Conservation (phyloP, 164 flowering plant species). For the Platanus orientalis region DNA sequence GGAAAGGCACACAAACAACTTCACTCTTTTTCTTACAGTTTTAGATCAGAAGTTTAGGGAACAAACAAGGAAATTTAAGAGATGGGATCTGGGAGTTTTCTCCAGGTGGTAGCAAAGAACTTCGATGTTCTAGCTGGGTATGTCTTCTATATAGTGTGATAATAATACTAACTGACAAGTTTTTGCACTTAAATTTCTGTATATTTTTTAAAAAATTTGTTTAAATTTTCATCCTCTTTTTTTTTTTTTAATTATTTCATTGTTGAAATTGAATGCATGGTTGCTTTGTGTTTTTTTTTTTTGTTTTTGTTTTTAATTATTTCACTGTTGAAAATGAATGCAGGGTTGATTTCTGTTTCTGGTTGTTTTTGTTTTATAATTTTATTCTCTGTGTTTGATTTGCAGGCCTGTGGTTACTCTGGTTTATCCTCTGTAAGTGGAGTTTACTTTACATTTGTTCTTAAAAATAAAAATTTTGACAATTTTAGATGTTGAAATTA, state of each 20-base stretch:
- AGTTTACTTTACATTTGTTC: not conserved
- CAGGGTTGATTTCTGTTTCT: too few species aligned
- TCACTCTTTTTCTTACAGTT: too few species aligned
- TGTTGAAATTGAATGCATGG: not conserved
- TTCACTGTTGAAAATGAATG: not conserved
- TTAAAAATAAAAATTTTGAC: not conserved
- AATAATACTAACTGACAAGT: not conserved
- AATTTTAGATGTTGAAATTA: not conserved
- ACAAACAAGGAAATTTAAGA: not conserved
- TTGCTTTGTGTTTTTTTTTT: not conserved
- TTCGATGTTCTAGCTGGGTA: slow-evolving; percentile 89
- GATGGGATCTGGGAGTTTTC: slow-evolving; percentile 66
- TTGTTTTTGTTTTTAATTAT: not conserved
- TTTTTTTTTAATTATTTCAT: not conserved
- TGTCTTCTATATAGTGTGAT: not conserved
- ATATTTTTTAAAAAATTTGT: not conserved
- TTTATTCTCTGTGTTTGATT: slow-evolving; percentile 15
- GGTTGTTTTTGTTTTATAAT: not conserved
- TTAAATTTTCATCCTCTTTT: not conserved
- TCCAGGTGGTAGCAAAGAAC: slow-evolving; percentile 58
- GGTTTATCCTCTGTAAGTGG: slow-evolving; percentile 84
- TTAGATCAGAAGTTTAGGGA: not conserved
- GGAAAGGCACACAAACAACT: too few species aligned
- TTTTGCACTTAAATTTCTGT: not conserved
- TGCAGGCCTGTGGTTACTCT: slow-evolving; percentile 85